Percentiles rank a stretch among this genome's conserved stretches.
phyloP scores from a whole-genome alignment of 257 asterid genomes.

The Gentiana macrophylla region DNA sequence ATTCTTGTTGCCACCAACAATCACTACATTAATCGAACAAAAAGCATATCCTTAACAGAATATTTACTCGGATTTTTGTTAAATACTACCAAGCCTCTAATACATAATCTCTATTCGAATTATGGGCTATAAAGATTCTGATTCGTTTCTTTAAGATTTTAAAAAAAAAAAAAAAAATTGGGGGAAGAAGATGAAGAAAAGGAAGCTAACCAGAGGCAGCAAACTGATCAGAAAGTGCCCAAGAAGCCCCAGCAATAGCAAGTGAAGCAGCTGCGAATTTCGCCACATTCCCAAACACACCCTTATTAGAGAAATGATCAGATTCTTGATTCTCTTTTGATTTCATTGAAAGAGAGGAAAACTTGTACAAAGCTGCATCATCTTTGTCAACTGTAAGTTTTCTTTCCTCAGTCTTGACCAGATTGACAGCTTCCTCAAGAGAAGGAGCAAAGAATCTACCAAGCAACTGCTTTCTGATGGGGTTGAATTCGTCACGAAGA shows the following conservation, averaged over 20 bases:
- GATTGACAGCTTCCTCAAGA: not conserved
- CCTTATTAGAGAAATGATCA: not conserved
- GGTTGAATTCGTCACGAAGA: constrained; percentile 3
- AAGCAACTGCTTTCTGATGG: not conserved
- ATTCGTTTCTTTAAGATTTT: too few relatives aligned
- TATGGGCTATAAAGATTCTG: too few relatives aligned
- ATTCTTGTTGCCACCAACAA: too few relatives aligned
- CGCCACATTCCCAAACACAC: not conserved
- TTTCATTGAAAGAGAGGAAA: not conserved
- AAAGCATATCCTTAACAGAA: too few relatives aligned
- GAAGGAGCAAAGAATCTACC: not conserved
- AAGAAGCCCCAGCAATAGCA: constrained; percentile 2
- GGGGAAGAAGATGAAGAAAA: not conserved
- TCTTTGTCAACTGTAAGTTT: not conserved
- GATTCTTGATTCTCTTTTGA: not conserved
- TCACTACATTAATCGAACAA: too few relatives aligned
- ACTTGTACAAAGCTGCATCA: not conserved
- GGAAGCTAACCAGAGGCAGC: constrained; percentile 4
- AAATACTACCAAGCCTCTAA: too few relatives aligned
- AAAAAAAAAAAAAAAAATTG: too few relatives aligned
- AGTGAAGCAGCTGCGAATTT: constrained; percentile 4
- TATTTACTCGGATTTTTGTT: too few relatives aligned
- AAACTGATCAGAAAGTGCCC: not conserved
- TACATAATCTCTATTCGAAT: too few relatives aligned
- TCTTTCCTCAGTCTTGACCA: not conserved